Evolutionary conservation across 257 asterid genomes (phyloP), one percentile per base, ranked within the genome.

Genomic region (Salvia miltiorrhiza): DNA sequence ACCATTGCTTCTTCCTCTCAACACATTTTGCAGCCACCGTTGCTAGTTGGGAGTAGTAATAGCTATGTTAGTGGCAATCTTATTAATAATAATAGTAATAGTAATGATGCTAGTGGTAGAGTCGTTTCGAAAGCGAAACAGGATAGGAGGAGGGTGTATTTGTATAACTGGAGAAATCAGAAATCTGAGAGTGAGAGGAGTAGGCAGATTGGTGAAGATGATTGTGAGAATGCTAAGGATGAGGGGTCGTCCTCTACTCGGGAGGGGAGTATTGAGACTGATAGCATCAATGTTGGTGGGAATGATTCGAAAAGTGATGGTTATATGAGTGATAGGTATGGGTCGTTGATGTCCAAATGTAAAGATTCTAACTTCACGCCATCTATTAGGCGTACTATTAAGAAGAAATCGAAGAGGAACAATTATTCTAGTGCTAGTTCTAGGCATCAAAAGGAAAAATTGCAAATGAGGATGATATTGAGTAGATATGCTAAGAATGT

Each of bases 161-260:
- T 94, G 84, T 83, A 82, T 79, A 94, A 94, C 59, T 91, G 99
- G 99, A 84, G 84, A 84, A 85, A 84, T 54, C 97, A 84, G 78
- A 91, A 77, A 77, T 86, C 97, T 8, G 96, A 75, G 81, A 86
- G 92, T 67, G 96, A 85, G 59, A 80, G 73, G 73, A 88, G 95
- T 69, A 86, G 81, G 70, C 85, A 77, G 78, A 82, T 77, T 63
- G 85, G 60, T 49, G 82, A 80, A 9, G 94, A 79, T 13, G 83
- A 78, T 62, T 77, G 50, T 13, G 85, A 76, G 71, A 78, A 83
- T 58, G 85, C 69, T 44, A 79, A 76, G 78, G 79, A 75, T 59
- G 87, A 75, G 17, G 76, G 81, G 69, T 84, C 95, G 13, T 81
- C 80, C 65, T 85, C 89, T 12, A 78, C 80, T 67, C 81, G 64